Evolutionary conservation across 176 grass and related monocot genomes (phyloP).

Genomic region (Chrysopogon serrulatus): DNA sequence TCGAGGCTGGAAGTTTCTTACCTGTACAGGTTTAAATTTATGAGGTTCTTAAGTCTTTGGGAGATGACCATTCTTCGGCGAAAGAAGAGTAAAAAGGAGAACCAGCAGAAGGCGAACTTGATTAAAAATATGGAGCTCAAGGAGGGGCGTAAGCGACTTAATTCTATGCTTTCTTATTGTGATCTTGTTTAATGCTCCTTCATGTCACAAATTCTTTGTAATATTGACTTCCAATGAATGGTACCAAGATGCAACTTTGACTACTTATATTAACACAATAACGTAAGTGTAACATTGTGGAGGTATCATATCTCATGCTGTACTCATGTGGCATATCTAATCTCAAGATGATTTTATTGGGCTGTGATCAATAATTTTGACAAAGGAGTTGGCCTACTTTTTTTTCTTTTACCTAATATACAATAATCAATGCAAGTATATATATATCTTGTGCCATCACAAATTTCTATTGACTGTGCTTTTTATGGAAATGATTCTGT

Average conservation of each 20-base stretch:
- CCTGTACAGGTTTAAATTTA: background rate
- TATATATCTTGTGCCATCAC: background rate
- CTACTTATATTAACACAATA: background rate
- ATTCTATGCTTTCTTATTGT: background rate
- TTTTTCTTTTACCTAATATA: background rate
- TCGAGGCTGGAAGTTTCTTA: background rate
- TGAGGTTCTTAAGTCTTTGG: background rate
- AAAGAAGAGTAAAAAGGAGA: background rate
- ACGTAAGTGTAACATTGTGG: background rate
- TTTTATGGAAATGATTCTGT: background rate
- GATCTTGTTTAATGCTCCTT: background rate
- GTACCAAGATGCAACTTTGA: background rate
- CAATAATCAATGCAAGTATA: background rate
- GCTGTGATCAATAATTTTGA: background rate
- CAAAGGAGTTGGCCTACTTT: background rate
- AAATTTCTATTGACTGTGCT: background rate
- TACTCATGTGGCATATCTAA: background rate
- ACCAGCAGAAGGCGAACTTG: background rate
- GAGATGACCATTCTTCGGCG: background rate
- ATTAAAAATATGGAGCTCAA: background rate
- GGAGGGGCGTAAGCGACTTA: background rate
- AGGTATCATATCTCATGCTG: background rate
- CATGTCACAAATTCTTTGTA: background rate
- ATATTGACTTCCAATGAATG: background rate
- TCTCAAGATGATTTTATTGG: background rate